Evolutionary conservation across 2,329 filamentous ascomycete species (phyloP).

Genomic region (Fonsecaea monophora): DNA sequence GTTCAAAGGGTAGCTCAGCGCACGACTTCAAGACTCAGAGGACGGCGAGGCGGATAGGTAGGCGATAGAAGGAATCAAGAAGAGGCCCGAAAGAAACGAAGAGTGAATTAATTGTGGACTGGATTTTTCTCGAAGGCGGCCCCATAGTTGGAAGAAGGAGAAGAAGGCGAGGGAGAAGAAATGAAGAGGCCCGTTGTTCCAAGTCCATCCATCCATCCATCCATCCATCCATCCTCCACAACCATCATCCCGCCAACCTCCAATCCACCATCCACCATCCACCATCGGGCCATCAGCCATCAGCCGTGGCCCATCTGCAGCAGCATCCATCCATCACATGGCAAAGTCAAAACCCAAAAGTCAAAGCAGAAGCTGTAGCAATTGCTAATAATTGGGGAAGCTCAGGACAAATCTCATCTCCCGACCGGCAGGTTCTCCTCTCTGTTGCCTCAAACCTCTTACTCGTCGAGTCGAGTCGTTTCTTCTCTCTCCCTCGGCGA

Average conservation of each 20-base stretch:
- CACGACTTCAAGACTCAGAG: too few species aligned
- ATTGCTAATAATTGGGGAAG: background rate
- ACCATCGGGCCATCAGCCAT: background rate
- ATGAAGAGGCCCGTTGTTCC: background rate
- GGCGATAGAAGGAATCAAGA: background rate
- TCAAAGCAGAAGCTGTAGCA: background rate
- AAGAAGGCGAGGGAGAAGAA: conserved; percentile 1
- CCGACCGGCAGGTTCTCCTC: background rate
- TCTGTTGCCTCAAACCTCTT: background rate
- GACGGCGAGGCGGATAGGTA: background rate
- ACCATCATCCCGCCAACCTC: background rate
- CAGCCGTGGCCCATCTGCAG: background rate
- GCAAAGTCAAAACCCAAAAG: conserved; percentile 7
- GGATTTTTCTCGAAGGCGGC: conserved; percentile 28
- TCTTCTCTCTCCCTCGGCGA: background rate
- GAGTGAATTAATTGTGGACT: background rate
- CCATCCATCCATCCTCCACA: background rate
- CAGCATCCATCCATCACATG: conserved; percentile 12
- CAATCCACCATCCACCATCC: background rate
- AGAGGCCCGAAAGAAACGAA: background rate
- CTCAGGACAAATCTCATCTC: background rate
- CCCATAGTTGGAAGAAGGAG: background rate
- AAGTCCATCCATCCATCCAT: background rate
- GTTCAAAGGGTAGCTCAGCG: background rate
- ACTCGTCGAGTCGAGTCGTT: background rate